Conservation (phyloP, 2,329 filamentous ascomycete species). For the Colletotrichum acutatum region DNA sequence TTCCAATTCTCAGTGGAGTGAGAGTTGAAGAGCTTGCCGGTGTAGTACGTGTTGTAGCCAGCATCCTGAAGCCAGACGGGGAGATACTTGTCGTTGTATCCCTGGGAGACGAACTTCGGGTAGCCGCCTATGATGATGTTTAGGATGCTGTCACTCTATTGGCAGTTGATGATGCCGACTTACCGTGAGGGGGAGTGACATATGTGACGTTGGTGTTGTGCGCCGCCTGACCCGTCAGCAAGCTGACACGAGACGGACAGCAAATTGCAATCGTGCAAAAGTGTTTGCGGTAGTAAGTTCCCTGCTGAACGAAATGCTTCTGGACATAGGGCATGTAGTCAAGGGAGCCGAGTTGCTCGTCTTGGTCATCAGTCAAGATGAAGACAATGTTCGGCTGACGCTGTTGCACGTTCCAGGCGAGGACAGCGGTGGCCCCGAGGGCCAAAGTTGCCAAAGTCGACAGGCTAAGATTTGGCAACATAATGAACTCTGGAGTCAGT, state of each 20-base stretch:
- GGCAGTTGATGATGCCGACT: background rate
- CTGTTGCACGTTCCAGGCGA: slow-evolving; percentile 7
- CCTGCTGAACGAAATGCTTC: slow-evolving; percentile 66
- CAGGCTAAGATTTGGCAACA: slow-evolving; percentile 5
- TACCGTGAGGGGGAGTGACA: slow-evolving; percentile 64
- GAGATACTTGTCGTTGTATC: slow-evolving; percentile 74
- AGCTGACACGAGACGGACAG: slow-evolving; percentile 73
- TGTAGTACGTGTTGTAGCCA: slow-evolving; percentile 78
- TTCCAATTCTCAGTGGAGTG: slow-evolving; percentile 72
- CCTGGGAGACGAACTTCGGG: slow-evolving; percentile 73
- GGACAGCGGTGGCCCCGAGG: slow-evolving; percentile 5
- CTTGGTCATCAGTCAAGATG: slow-evolving; percentile 76
- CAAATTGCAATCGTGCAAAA: slow-evolving; percentile 75
- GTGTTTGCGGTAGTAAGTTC: slow-evolving; percentile 70
- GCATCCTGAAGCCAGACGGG: slow-evolving; percentile 77
- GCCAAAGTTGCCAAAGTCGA: slow-evolving; percentile 11
- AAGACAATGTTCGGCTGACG: slow-evolving; percentile 69
- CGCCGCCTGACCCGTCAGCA: slow-evolving; percentile 73
- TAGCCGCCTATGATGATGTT: slow-evolving; percentile 54
- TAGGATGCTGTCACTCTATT: slow-evolving; percentile 45
- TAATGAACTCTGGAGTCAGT: background rate
- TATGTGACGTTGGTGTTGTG: slow-evolving; percentile 79
- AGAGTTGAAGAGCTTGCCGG: slow-evolving; percentile 77
- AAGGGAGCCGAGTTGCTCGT: slow-evolving; percentile 69
- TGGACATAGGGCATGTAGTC: slow-evolving; percentile 69